Evolutionary conservation across 2,329 filamentous ascomycete genomes (phyloP).

Genomic region (Epichloe hybrida): DNA sequence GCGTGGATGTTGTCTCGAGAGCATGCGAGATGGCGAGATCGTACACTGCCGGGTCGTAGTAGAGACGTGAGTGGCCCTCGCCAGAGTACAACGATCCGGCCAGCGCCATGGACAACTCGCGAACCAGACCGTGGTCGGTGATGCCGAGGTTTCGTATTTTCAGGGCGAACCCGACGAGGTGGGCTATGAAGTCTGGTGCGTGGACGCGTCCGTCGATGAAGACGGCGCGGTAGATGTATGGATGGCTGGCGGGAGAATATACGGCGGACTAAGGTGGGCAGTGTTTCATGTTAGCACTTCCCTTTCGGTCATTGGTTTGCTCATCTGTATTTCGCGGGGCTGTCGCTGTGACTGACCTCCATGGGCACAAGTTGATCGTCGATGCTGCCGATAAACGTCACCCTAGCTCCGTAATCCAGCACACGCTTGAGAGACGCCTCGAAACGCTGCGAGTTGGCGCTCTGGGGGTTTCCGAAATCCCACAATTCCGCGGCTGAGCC

Average conservation of each 20-base stretch:
- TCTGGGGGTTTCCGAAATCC: constrained; percentile 73
- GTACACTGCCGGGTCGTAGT: constrained; percentile 81
- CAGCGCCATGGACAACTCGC: constrained; percentile 75
- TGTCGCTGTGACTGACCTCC: constrained; percentile 43
- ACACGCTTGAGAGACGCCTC: constrained; percentile 60
- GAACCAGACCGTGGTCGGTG: constrained; percentile 82
- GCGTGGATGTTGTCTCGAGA: constrained; percentile 53
- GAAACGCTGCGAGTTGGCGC: constrained; percentile 70
- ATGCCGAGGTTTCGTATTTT: constrained; percentile 90
- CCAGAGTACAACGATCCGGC: constrained; percentile 85
- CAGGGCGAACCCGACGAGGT: constrained; percentile 82
- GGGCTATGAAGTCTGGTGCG: constrained; percentile 83
- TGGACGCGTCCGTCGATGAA: constrained; percentile 91
- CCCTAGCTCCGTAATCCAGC: constrained; percentile 64
- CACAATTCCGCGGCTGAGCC: constrained; percentile 89
- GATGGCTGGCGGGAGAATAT: constrained; percentile 74
- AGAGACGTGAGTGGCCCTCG: constrained; percentile 85
- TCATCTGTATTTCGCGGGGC: not conserved
- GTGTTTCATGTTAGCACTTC: not conserved
- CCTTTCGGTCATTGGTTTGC: not conserved
- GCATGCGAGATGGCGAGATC: constrained; percentile 60
- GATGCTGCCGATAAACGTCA: constrained; percentile 86
- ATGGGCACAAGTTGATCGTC: constrained; percentile 93
- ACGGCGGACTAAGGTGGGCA: constrained; percentile 52
- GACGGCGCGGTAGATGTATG: constrained; percentile 88